These are phyloP conservation scores for Mortierella sp. DNA, from an alignment of 371 early-diverging fungal species.

Conservation along the genomic window DNA sequence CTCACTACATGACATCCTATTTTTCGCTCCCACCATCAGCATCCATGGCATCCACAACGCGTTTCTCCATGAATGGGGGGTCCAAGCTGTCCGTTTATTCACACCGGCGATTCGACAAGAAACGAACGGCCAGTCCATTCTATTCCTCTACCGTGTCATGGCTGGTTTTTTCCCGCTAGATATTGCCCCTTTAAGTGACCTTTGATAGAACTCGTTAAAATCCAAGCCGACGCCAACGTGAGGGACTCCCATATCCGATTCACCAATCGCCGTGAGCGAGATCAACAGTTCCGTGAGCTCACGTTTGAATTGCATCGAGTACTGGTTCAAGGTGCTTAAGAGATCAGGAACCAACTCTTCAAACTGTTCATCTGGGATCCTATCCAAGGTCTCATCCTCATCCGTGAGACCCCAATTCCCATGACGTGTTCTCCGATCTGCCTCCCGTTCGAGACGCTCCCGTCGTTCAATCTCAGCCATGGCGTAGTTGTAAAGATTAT, in stretches of 20 bases:
- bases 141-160: not conserved
- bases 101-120: too few species aligned
- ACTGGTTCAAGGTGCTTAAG: conserved; percentile 54
- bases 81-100: too few species aligned
- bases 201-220: conserved; percentile 79
- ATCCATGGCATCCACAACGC: too few species aligned
- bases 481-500: conserved; percentile 60
- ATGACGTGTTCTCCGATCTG: conserved; percentile 51
- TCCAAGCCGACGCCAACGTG: conserved; percentile 70
- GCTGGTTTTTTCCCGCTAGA: conserved; percentile 5
- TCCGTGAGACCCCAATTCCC: conserved; percentile 55
- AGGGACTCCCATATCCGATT: conserved; percentile 75
- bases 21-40: too few species aligned
- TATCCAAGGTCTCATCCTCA: conserved; percentile 44
- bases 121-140: too few species aligned
- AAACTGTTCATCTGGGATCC: conserved; percentile 42
- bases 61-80: too few species aligned
- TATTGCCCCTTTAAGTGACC: conserved; percentile 23
- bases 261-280: conserved; percentile 70
- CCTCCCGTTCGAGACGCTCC: conserved; percentile 28
- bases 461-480: conserved; percentile 47
- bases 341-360: conserved; percentile 23
- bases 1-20: too few species aligned
- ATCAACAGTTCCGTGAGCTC: conserved; percentile 64
- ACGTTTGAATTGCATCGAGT: conserved; percentile 56